Evolutionary conservation across 2,329 filamentous ascomycete species (phyloP), one percentile per base, ranked within the genome.

Genomic region (Hypoxylon sp.): DNA sequence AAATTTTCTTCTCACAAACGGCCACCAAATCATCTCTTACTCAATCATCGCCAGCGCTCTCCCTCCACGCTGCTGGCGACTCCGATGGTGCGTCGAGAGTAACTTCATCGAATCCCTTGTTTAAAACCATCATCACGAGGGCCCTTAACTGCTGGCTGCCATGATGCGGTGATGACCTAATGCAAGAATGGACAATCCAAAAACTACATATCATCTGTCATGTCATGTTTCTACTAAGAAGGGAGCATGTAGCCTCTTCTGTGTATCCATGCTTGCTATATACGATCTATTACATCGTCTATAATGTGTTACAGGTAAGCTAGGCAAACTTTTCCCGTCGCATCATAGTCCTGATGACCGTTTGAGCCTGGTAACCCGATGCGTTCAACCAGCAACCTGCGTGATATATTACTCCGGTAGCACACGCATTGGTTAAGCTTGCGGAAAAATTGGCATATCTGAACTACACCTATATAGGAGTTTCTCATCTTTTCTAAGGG

Each of bases 51-150:
- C 73, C 79, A 80, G 79, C 74, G 70, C 73, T 72, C 69, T 59
- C 26, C 8, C 39, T 48, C 68, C 74, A 78, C 76, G 79, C 77
- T 77, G 76, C 82, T 84, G 84, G 77, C 80, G 80, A 81, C 77
- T 78, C 78, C 79, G 82, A 81, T 82, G 77, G 78, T 81, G 83
- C 80, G 85, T 86, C 85, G 75, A 88, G 85, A 88, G 74, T 69
- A 80, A 85, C 77, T 77, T 77, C 70, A 66, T 75, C 68, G 74
- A 78, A 76, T 81, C 84, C 84, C 80, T 86, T 87, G 84, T 80
- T 81, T 83, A 88, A 88, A 88, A 88, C 86, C 86, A 87, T 88
- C 79, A 82, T 87, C 85, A 87, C 84, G 86, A 88, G 86, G 84
- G 85, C 85, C 85, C 84, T 84, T 83, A 77, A 73, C 59, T 75